Evolutionary conservation across 192 early-diverging fungal genomes (phyloP), one percentile per base, ranked within the genome.

Genomic region (Spizellomyces punctatus): DNA sequence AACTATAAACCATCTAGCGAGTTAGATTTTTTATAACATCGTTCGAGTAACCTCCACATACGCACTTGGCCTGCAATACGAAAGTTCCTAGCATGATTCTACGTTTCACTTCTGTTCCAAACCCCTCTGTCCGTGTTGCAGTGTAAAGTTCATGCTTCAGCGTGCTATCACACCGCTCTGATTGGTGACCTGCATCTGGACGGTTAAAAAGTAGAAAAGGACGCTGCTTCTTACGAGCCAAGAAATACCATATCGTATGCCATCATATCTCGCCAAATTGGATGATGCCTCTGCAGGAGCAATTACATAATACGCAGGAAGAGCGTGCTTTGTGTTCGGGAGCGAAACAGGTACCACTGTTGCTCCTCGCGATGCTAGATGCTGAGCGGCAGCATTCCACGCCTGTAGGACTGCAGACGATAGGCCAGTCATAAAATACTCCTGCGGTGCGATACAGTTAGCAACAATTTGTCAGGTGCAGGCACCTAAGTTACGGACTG

Each of bases 271-370:
- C 55, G 94, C 89, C 55, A 98, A 75, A 72, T 98, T 98, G 17
- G 93, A 95, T 6, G 89, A 90, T 1, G 96, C 94, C 78, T 98
- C 96, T 6, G 96, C 95, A 22, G 90, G 83, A 6, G 91, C 95
- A 52, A 98, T 73, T 0, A 92, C 90, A 69, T 96, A 94, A 77
- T 98, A 98, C 5, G 91, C 87, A 8, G 93, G 85, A 21, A 98
- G 85, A 5, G 94, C 87, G 55, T 85, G 70, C 19, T 80, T 74
- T 0, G 89, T 93, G 69, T 87, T 82, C 5, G 91, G 91, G 43
- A 95, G 76, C 0, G 90, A 88, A 0, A 96, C 88, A 0, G 86
- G 79, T 0, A 90, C 80, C 9, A 95, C 82, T 0, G 79, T 81
- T 10, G 92, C 93, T 0, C 94, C 94, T 8, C 78, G 76, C 5